phyloP scores from a whole-genome alignment of 495 filamentous ascomycete genomes.

The Aspergillus kassunensis region DNA sequence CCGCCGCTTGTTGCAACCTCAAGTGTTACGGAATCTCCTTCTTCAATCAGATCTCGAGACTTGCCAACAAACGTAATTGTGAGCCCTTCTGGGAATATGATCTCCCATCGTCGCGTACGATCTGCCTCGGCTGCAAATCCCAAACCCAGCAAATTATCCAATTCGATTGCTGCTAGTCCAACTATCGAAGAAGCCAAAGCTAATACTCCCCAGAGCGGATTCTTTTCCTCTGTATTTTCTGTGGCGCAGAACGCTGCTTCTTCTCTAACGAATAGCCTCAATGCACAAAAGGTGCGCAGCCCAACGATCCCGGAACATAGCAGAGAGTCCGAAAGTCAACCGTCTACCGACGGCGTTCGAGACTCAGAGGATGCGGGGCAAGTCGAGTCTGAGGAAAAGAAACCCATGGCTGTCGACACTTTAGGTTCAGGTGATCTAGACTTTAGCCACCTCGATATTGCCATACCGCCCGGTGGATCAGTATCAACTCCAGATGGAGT shows the following conservation, averaged over 20 bases:
- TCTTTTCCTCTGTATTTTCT: conserved; percentile 91
- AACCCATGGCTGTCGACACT: conserved; percentile 80
- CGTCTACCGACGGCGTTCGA: conserved; percentile 21
- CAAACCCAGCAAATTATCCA: conserved; percentile 87
- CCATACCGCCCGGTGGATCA: conserved; percentile 34
- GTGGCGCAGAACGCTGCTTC: conserved; percentile 94
- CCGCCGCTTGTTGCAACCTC: conserved; percentile 24
- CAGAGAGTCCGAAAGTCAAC: conserved; percentile 23
- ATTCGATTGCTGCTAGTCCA: conserved; percentile 71
- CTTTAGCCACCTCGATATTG: conserved; percentile 67
- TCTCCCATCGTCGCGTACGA: conserved; percentile 63
- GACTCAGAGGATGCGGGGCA: conserved; percentile 19
- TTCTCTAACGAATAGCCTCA: conserved; percentile 76
- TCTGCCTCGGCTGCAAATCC: conserved; percentile 58
- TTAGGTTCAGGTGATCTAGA: conserved; percentile 85
- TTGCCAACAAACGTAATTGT: conserved; percentile 34
- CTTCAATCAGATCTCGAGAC: conserved; percentile 29
- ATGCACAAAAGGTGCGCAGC: conserved; percentile 45
- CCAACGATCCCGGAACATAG: conserved; percentile 23
- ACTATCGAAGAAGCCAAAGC: conserved; percentile 60
- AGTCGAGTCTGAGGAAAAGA: conserved; percentile 43
- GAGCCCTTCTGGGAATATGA: conserved; percentile 66
- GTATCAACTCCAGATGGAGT: conserved; percentile 37
- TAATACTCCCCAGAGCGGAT: conserved; percentile 56
- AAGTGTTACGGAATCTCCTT: conserved; percentile 33